Evolutionary conservation across 2,329 filamentous ascomycete species (phyloP).

Genomic region (Sporothrix brunneoviolacea): DNA sequence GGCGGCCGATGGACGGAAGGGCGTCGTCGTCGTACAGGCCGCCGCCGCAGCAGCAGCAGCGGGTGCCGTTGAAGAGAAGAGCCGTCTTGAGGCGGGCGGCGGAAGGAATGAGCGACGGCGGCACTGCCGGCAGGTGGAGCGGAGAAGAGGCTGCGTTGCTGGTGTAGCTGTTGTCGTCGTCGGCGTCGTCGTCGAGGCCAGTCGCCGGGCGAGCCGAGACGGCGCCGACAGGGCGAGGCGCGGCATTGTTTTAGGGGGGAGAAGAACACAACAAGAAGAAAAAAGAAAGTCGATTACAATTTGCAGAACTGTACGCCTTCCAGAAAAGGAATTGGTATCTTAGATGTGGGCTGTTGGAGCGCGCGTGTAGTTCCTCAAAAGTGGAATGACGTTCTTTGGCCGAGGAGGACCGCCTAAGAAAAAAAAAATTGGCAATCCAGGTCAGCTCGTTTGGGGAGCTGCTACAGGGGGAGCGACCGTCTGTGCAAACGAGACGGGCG

Average conservation of each 20-base stretch:
- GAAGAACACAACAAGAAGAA: background rate
- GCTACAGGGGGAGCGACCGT: too few species aligned
- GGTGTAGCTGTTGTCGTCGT: background rate
- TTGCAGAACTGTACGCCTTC: too few species aligned
- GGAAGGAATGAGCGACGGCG: background rate
- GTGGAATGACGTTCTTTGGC: too few species aligned
- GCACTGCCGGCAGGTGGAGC: background rate
- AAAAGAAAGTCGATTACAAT: too few species aligned
- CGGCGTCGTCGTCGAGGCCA: background rate
- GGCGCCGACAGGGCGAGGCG: background rate
- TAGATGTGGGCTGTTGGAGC: too few species aligned
- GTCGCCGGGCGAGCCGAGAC: constrained; percentile 2
- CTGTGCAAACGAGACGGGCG: too few species aligned
- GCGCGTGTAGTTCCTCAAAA: too few species aligned
- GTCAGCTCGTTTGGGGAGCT: too few species aligned
- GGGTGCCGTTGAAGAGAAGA: background rate
- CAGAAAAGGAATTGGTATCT: too few species aligned
- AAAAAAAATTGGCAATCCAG: too few species aligned
- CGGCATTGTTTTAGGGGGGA: background rate
- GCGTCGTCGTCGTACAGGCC: too few species aligned
- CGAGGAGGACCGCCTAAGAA: too few species aligned
- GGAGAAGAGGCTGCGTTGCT: background rate
- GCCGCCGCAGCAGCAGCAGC: background rate
- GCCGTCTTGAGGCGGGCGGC: background rate
- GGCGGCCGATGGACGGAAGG: background rate